Conservation (phyloP, 2,329 filamentous ascomycete genomes). For the Xylariaceae sp. region DNA sequence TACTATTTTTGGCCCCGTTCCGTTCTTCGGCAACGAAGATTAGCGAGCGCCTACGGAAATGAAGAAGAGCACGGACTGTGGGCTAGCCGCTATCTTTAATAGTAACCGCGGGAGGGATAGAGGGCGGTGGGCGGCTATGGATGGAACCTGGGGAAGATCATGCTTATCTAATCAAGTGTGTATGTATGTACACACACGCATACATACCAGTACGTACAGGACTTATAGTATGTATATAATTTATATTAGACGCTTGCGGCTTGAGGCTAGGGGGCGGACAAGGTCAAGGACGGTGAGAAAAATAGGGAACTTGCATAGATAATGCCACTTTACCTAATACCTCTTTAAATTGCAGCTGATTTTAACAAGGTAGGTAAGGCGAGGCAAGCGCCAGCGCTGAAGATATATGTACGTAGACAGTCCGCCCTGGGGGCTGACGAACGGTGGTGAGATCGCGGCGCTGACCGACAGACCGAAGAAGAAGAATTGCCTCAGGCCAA, state of each 20-base stretch:
- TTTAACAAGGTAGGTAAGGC: slow-evolving; percentile 8
- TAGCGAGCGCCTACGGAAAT: slow-evolving; percentile 26
- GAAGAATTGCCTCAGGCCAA: slow-evolving; percentile 3
- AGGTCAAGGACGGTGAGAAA: not conserved
- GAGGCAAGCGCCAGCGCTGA: slow-evolving; percentile 11
- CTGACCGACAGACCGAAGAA: not conserved
- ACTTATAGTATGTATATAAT: no score
- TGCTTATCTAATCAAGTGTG: no score
- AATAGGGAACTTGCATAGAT: not conserved
- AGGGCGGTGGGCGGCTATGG: slow-evolving; percentile 7
- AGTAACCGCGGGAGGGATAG: slow-evolving; percentile 12
- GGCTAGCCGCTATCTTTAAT: slow-evolving; percentile 12
- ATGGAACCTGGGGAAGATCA: slow-evolving; percentile 10
- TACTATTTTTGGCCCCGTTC: slow-evolving; percentile 12
- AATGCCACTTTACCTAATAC: no score
- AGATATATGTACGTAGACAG: no score
- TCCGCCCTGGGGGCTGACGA: no score
- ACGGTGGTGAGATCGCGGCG: no score
- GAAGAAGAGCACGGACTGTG: slow-evolving; percentile 6
- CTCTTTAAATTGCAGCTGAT: no score
- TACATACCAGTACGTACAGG: no score
- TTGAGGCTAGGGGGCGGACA: not conserved
- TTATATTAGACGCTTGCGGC: not conserved
- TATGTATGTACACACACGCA: no score
- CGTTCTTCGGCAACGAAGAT: slow-evolving; percentile 3